These are phyloP conservation scores for Solanum neorickii DNA, from an alignment of 257 asterid genomes.

Conservation along the genomic window DNA sequence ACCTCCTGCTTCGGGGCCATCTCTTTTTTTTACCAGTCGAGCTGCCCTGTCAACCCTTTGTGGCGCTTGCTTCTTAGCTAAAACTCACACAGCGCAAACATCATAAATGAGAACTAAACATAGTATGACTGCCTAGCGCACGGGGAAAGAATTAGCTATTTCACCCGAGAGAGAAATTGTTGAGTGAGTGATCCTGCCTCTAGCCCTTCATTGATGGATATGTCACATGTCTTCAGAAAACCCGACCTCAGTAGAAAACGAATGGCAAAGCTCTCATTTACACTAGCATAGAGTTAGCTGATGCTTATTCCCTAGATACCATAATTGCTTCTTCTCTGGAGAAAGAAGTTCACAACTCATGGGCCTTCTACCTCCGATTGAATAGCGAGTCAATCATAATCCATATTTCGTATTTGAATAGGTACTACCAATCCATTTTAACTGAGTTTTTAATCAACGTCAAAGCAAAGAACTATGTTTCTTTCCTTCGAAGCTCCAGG, in stretches of 20 bases:
- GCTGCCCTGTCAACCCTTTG: no score
- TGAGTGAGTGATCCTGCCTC: neutral
- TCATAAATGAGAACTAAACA: neutral
- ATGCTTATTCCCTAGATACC: neutral
- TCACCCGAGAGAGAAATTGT: neutral
- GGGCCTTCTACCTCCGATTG: neutral
- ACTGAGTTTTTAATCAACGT: neutral
- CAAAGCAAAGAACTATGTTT: neutral
- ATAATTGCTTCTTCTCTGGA: neutral
- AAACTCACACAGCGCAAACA: neutral
- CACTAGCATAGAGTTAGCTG: neutral
- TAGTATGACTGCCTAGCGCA: neutral
- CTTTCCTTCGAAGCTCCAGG: neutral
- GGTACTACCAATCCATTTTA: neutral
- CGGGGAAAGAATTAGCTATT: neutral
- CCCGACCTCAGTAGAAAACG: neutral
- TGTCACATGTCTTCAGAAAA: neutral
- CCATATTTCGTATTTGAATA: neutral
- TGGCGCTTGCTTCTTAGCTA: no score
- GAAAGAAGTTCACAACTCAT: neutral
- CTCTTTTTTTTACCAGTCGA: neutral
- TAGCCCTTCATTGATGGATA: neutral
- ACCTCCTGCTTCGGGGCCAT: neutral
- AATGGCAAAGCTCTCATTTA: neutral
- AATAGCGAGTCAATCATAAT: neutral